Conservation (phyloP, 73 alveolate species). For the Uronychia binucleata region DNA sequence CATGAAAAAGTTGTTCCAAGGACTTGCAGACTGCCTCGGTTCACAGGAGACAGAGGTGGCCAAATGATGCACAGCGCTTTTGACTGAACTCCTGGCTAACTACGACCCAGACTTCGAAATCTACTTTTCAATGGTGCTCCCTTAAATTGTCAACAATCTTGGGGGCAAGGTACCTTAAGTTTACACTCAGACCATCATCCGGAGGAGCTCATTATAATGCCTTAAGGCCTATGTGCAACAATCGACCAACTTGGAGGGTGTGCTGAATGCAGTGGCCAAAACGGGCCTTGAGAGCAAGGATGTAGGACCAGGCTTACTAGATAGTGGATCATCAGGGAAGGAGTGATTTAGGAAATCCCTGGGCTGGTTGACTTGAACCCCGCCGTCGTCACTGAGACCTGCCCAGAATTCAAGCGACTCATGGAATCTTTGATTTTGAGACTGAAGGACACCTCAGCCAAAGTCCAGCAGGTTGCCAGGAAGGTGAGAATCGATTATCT, state of each 20-base stretch:
- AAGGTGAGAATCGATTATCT: neutral
- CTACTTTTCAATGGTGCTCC: neutral
- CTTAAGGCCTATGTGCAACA: conserved; percentile 35
- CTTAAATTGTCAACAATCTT: neutral
- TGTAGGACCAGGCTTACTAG: conserved; percentile 17
- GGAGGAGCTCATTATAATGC: conserved; percentile 46
- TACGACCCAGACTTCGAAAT: conserved; percentile 9
- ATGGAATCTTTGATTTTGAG: neutral
- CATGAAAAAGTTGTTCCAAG: neutral
- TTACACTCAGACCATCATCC: conserved; percentile 14
- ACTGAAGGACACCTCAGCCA: neutral
- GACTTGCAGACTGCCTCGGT: neutral
- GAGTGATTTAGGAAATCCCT: neutral
- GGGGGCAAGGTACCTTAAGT: neutral
- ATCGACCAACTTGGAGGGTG: conserved; percentile 28
- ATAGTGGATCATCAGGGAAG: neutral
- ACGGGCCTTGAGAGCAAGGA: conserved; percentile 40
- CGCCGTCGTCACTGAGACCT: neutral
- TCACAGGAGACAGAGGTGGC: neutral
- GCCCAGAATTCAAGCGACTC: neutral
- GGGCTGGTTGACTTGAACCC: neutral
- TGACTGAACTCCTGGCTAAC: neutral
- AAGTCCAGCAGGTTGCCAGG: neutral
- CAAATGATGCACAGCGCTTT: neutral
- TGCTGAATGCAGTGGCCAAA: conserved; percentile 3